These are phyloP conservation scores for Tothia fuscella DNA, from an alignment of 2,329 filamentous ascomycete species.

Conservation along the genomic window DNA sequence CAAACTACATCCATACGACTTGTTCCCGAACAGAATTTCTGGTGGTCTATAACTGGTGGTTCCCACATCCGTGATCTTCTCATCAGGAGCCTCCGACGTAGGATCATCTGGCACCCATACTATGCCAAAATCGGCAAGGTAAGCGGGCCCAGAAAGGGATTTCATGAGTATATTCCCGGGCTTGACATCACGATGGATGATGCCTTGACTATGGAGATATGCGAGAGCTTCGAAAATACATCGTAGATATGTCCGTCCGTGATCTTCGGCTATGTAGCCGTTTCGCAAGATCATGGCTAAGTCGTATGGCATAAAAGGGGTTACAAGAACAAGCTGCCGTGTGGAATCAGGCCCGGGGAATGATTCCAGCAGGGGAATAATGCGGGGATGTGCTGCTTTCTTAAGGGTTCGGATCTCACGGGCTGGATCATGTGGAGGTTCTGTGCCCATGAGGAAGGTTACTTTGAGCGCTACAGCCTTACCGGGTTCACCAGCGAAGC, in stretches of 20 bases:
- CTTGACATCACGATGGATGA: slow-evolving; percentile 91
- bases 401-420: slow-evolving; percentile 68
- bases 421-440: slow-evolving; percentile 69
- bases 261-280: slow-evolving; percentile 23
- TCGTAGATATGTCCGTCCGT: slow-evolving; percentile 36
- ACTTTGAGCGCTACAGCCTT: slow-evolving; percentile 66
- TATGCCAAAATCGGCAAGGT: slow-evolving; percentile 84
- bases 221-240: slow-evolving; percentile 61
- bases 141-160: slow-evolving; percentile 56
- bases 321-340: slow-evolving; percentile 65
- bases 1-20: slow-evolving; percentile 55
- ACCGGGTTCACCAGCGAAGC: slow-evolving; percentile 15
- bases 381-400: slow-evolving; percentile 42
- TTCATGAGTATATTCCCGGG: slow-evolving; percentile 75
- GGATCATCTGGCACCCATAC: slow-evolving; percentile 58
- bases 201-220: slow-evolving; percentile 59
- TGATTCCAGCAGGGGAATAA: slow-evolving; percentile 59
- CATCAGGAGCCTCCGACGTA: slow-evolving; percentile 47
- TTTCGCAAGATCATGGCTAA: slow-evolving; percentile 54
- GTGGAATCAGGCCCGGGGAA: slow-evolving; percentile 55
- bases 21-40: slow-evolving; percentile 78
- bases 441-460: slow-evolving; percentile 59
- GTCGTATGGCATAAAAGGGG: slow-evolving; percentile 70
- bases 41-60: slow-evolving; percentile 86
- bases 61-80: slow-evolving; percentile 85